These are phyloP conservation scores for Cicer judaicum DNA, from an alignment of 306 rosid species.

Conservation along the genomic window DNA sequence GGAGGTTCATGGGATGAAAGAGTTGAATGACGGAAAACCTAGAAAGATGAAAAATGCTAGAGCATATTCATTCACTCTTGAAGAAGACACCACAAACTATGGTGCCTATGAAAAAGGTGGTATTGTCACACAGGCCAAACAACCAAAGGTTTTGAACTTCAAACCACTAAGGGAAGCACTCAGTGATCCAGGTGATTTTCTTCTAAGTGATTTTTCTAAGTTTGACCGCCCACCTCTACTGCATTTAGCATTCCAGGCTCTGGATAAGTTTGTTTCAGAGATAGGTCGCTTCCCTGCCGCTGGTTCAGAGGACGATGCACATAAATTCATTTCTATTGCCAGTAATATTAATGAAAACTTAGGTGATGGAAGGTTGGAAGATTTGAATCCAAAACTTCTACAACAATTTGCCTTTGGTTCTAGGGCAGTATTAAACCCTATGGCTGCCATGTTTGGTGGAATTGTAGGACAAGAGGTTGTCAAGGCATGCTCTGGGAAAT, in stretches of 20 bases:
- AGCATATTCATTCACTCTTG: conserved; percentile 84
- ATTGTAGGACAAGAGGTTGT: conserved; percentile 92
- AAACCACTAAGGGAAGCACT: conserved; percentile 83
- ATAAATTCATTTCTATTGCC: conserved; percentile 69
- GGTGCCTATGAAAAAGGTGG: conserved; percentile 87
- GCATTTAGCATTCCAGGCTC: conserved; percentile 86
- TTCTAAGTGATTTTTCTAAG: conserved; percentile 89
- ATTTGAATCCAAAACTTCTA: conserved; percentile 72
- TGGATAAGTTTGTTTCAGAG: conserved; percentile 71
- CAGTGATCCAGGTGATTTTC: conserved; percentile 83
- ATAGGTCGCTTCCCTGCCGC: conserved; percentile 78
- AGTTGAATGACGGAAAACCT: conserved; percentile 90
- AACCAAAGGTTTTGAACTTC: conserved; percentile 87
- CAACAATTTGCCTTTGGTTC: conserved; percentile 87
- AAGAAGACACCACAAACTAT: conserved; percentile 84
- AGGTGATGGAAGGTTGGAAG: conserved; percentile 71
- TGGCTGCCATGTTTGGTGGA: conserved; percentile 98
- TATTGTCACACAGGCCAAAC: conserved; percentile 90
- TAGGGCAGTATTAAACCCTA: conserved; percentile 85
- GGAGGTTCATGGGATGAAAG: conserved; percentile 92
- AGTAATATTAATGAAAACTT: conserved; percentile 58
- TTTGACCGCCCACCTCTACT: conserved; percentile 82
- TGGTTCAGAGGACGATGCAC: conserved; percentile 88
- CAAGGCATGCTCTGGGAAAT: conserved; percentile 95
- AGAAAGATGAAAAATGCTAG: conserved; percentile 82